Conservation (phyloP, 345 rosid genomes). For the Stellera chamaejasme region DNA sequence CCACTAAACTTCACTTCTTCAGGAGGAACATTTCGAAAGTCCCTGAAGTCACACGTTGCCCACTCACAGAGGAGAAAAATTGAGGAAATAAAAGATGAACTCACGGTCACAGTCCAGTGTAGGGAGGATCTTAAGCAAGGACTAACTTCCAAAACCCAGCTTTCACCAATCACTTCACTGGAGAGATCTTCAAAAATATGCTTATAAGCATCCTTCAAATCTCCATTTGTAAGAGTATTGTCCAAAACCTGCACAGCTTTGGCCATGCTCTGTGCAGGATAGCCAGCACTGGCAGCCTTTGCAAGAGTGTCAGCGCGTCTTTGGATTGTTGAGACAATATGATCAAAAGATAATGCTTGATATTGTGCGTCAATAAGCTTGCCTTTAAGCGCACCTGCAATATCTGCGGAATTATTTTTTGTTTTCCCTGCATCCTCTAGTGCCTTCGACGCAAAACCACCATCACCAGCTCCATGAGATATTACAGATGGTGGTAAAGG, state of each 20-base stretch:
- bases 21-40: slow-evolving; percentile 58
- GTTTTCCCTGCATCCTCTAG: slow-evolving; percentile 60
- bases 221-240: slow-evolving; percentile 74
- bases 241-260: slow-evolving; percentile 91
- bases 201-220: slow-evolving; percentile 50
- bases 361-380: slow-evolving; percentile 65
- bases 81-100: slow-evolving; percentile 61
- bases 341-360: slow-evolving; percentile 63
- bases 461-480: slow-evolving; percentile 62
- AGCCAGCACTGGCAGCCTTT: slow-evolving; percentile 61
- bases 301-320: slow-evolving; percentile 72
- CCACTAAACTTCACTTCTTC: slow-evolving; percentile 70
- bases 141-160: slow-evolving; percentile 84
- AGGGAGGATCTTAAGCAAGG: slow-evolving; percentile 78
- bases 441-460: slow-evolving; percentile 54
- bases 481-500: slow-evolving; percentile 77
- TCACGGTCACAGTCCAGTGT: slow-evolving; percentile 71
- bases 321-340: slow-evolving; percentile 63
- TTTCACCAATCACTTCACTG: slow-evolving; percentile 62
- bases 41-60: slow-evolving; percentile 95
- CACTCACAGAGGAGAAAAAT: slow-evolving; percentile 92
- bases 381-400: slow-evolving; percentile 41
- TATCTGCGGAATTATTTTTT: slow-evolving; percentile 43
- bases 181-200: slow-evolving; percentile 72
- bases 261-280: slow-evolving; percentile 61